phyloP scores from a whole-genome alignment of 352 stramenopile species.

The Phytopythium cucurbitacearum region DNA sequence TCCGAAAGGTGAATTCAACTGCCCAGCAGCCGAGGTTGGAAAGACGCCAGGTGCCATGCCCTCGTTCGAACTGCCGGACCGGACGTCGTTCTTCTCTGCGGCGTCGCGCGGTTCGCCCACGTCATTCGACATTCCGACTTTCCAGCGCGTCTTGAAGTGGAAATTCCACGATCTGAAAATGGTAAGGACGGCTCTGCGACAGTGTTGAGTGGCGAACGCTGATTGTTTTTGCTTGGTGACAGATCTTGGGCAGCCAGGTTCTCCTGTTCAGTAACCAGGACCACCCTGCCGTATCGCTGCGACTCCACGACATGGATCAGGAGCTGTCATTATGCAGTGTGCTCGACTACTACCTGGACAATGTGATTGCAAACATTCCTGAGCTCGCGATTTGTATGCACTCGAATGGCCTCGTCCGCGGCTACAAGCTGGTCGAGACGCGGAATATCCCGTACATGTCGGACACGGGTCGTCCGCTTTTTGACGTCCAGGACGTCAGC shows the following conservation, averaged over 20 bases:
- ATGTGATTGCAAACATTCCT: constrained; percentile 85
- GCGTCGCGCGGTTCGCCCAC: constrained; percentile 12
- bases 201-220: background rate
- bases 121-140: constrained; percentile 34
- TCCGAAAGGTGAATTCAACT: too few relatives aligned
- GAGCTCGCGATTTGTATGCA: constrained; percentile 87
- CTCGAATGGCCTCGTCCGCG: constrained; percentile 76
- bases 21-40: background rate
- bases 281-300: constrained; percentile 76
- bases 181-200: constrained; percentile 19
- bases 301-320: constrained; percentile 84
- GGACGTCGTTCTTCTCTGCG: constrained; percentile 17
- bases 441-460: constrained; percentile 82
- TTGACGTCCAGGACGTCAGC: constrained; percentile 84
- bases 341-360: constrained; percentile 86
- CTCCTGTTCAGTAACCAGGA: constrained; percentile 83
- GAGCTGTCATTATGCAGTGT: constrained; percentile 79
- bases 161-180: constrained; percentile 88
- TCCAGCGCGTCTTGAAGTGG: constrained; percentile 81
- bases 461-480: constrained; percentile 46
- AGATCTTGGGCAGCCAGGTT: constrained; percentile 81
- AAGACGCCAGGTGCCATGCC: too few relatives aligned
- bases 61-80: background rate
- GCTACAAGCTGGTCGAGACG: constrained; percentile 84
- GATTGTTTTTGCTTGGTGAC: background rate